Conservation (phyloP, 148 eudicot species). For the Pharnaceum exiguum region DNA sequence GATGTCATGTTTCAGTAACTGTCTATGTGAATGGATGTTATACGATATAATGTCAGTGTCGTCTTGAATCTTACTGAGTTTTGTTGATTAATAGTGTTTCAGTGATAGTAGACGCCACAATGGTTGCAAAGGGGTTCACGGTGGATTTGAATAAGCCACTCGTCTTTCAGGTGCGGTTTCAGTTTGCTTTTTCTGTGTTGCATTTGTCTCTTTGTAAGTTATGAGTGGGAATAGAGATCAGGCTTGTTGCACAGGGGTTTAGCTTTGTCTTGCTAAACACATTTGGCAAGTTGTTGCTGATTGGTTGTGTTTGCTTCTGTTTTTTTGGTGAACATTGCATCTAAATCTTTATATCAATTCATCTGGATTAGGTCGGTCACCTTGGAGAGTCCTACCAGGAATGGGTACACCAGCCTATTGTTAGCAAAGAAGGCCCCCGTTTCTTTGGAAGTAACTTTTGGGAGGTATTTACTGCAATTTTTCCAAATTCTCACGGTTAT, state of each 20-base stretch:
- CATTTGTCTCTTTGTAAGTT: background rate
- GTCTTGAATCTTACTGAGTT: no score
- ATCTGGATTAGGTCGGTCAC: conserved; percentile 85
- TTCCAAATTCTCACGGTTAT: background rate
- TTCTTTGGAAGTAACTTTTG: conserved; percentile 76
- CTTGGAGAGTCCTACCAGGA: conserved; percentile 90
- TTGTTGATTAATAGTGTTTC: no score
- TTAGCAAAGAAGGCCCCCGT: conserved; percentile 89
- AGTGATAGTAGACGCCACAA: conserved; percentile 41
- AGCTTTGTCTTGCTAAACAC: background rate
- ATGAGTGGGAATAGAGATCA: background rate
- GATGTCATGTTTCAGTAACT: no score
- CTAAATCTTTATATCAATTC: background rate
- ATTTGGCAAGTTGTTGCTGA: background rate
- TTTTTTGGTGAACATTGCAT: background rate
- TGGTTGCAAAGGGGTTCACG: conserved; percentile 72
- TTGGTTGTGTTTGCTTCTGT: background rate
- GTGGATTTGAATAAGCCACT: conserved; percentile 91
- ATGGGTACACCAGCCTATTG: conserved; percentile 96
- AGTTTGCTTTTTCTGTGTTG: background rate
- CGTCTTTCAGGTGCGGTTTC: conserved; percentile 71
- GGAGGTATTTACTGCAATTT: conserved; percentile 56
- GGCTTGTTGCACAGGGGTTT: background rate
- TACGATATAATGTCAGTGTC: no score
- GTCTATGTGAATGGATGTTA: no score